Evolutionary conservation across 2,329 filamentous ascomycete genomes (phyloP).

Genomic region (Cytospora chrysosperma): DNA sequence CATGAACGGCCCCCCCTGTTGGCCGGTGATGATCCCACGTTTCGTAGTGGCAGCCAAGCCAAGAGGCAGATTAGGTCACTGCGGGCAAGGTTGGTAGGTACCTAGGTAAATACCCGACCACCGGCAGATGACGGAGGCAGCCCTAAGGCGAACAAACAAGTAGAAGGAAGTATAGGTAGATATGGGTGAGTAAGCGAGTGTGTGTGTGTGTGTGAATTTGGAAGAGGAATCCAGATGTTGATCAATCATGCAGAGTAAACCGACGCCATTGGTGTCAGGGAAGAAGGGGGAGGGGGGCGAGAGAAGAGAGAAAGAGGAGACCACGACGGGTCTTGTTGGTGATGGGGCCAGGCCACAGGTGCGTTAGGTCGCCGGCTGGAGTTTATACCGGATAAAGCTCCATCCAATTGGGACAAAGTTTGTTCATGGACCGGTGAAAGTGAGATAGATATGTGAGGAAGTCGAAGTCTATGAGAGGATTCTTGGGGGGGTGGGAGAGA

Average conservation of each 20-base stretch:
- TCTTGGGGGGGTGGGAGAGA: too few species aligned
- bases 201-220: not conserved
- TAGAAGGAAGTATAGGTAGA: too few species aligned
- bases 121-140: not conserved
- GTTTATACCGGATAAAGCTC: not conserved
- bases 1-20: not conserved
- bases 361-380: not conserved
- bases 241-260: not conserved
- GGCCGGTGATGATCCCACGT: not conserved
- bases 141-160: not conserved
- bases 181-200: not conserved
- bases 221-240: not conserved
- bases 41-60: not conserved
- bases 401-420: not conserved
- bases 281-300: not conserved
- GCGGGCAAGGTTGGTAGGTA: too few species aligned
- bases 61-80: not conserved
- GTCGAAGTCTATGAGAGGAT: not conserved
- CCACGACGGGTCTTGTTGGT: not conserved
- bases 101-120: not conserved
- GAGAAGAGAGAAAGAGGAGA: not conserved
- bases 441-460: not conserved
- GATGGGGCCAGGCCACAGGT: not conserved
- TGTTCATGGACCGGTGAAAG: not conserved
- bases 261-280: not conserved